A percentile compares a stretch with the other conserved stretches of the same genome.
phyloP scores from a whole-genome alignment of 768 basidiomycete genomes.

The Mycena sanguinolenta region DNA sequence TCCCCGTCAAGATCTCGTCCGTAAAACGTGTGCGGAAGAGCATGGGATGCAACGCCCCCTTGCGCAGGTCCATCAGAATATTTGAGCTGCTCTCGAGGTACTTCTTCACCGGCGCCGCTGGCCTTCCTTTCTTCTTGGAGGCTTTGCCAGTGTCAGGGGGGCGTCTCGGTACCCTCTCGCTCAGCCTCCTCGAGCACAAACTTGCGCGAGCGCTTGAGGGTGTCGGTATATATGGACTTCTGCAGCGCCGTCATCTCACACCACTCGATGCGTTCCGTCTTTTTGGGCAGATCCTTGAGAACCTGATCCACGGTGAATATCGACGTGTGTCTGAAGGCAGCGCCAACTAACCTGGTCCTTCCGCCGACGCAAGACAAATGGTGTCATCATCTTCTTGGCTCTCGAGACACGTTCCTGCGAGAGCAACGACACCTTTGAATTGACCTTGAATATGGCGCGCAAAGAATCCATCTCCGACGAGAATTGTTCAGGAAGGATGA shows the following conservation, averaged over 20 bases:
- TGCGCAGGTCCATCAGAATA: slow-evolving; percentile 97
- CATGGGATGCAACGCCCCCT: slow-evolving; percentile 97
- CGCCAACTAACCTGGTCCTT: slow-evolving; percentile 83
- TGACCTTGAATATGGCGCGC: slow-evolving; percentile 96
- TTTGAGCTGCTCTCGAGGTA: slow-evolving; percentile 90
- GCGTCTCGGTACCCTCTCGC: slow-evolving; percentile 40
- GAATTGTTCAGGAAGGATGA: slow-evolving; percentile 95
- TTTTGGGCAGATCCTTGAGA: slow-evolving; percentile 91
- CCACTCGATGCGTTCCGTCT: slow-evolving; percentile 94
- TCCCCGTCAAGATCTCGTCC: slow-evolving; percentile 77
- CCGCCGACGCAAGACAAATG: slow-evolving; percentile 95
- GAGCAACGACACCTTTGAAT: slow-evolving; percentile 87
- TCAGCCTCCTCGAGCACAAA: slow-evolving; percentile 70
- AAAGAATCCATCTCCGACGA: slow-evolving; percentile 81
- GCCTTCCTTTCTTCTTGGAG: slow-evolving; percentile 57
- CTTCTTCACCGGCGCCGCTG: slow-evolving; percentile 55
- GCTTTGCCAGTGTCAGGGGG: slow-evolving; percentile 43
- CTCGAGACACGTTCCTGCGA: slow-evolving; percentile 94
- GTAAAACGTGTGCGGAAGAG: slow-evolving; percentile 90
- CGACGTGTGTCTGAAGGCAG: neutral
- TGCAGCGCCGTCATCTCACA: slow-evolving; percentile 93
- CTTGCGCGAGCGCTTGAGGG: slow-evolving; percentile 87
- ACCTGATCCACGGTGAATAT: slow-evolving; percentile 64
- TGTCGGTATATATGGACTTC: slow-evolving; percentile 85
- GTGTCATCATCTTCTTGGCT: slow-evolving; percentile 99